Evolutionary conservation across 768 basidiomycete species (phyloP).

Genomic region (Suillus plorans): DNA sequence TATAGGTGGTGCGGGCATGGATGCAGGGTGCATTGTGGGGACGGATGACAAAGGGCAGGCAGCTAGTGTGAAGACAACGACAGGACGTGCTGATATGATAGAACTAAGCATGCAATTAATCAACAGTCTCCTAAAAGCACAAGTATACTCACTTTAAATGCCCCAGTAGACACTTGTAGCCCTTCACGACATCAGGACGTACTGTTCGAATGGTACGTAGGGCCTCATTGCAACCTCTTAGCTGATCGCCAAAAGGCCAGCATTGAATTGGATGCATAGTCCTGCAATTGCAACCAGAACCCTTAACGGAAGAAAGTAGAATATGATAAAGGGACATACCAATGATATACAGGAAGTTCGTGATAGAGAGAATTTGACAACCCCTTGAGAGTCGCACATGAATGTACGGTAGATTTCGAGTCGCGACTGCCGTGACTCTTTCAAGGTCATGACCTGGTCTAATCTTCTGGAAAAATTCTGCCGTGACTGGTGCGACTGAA

Average conservation of each 20-base stretch:
- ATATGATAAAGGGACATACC: conserved; percentile 41
- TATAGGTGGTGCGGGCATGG: no score
- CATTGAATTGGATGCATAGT: conserved; percentile 62
- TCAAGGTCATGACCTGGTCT: conserved; percentile 64
- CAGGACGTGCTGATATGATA: conserved; percentile 20
- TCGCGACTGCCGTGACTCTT: conserved; percentile 63
- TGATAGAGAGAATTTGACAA: conserved; percentile 60
- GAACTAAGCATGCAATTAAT: conserved; percentile 20
- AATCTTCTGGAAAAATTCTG: conserved; percentile 58
- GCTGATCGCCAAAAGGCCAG: conserved; percentile 47
- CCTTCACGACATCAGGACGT: conserved; percentile 11
- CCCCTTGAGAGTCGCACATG: conserved; percentile 42
- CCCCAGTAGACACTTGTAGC: conserved; percentile 15
- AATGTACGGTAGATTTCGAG: conserved; percentile 52
- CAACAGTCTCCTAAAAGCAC: not conserved
- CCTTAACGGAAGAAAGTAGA: conserved; percentile 73
- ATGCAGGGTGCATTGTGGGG: no score
- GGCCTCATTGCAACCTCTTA: conserved; percentile 42
- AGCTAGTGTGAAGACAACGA: conserved; percentile 32
- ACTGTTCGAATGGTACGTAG: conserved; percentile 26
- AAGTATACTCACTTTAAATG: conserved; percentile 21
- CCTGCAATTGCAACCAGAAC: conserved; percentile 66
- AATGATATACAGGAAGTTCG: conserved; percentile 77
- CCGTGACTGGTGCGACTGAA: conserved; percentile 51
- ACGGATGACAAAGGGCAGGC: conserved; percentile 22